Evolutionary conservation across 768 basidiomycete species (phyloP).

Genomic region (Tulasnella sp.): DNA sequence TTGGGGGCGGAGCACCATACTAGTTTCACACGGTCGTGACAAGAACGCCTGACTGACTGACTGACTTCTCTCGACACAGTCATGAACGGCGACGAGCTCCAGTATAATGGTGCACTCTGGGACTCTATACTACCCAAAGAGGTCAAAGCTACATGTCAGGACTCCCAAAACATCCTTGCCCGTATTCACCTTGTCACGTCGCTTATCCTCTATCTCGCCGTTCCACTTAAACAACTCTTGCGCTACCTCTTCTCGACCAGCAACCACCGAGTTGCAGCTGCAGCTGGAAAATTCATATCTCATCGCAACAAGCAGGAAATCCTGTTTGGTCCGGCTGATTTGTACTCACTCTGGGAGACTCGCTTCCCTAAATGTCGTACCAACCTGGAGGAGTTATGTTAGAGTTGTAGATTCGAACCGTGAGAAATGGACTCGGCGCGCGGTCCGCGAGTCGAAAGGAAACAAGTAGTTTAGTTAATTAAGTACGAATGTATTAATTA

Average conservation of each 20-base stretch:
- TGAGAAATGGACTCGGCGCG: too few relatives aligned
- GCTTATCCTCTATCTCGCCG: neutral
- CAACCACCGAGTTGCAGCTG: neutral
- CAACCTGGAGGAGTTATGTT: neutral
- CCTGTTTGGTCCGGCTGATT: neutral
- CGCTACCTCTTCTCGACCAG: neutral
- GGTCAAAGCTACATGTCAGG: neutral
- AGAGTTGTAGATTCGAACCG: too few relatives aligned
- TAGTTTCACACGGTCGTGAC: neutral
- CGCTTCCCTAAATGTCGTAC: neutral
- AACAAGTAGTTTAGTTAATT: too few relatives aligned
- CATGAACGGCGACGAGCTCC: neutral
- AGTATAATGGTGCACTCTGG: neutral
- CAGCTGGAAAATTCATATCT: neutral
- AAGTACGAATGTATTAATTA: too few relatives aligned
- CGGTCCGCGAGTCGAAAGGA: too few relatives aligned
- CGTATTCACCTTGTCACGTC: neutral
- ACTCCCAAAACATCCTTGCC: neutral
- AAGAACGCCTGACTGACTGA: neutral
- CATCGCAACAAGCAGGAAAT: neutral
- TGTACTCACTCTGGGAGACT: neutral
- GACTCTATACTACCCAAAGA: neutral
- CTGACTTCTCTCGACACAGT: neutral
- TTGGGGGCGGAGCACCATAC: neutral
- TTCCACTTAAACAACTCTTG: neutral